phyloP scores from a whole-genome alignment of 202 grass and related monocot species.

The Zoysia matrella region DNA sequence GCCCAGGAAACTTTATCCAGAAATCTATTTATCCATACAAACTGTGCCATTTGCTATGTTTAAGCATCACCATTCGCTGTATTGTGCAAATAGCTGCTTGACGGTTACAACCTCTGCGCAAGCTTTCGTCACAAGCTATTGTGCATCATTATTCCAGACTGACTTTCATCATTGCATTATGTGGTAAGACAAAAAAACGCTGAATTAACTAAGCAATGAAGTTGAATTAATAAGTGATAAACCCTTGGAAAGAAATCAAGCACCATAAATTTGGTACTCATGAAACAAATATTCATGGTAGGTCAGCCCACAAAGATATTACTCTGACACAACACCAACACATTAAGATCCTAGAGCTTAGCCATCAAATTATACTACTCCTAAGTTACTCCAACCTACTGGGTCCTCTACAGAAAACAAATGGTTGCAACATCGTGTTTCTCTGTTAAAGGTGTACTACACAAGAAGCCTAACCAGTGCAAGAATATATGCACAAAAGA shows the following conservation, averaged over 20 bases:
- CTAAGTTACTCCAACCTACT: background rate
- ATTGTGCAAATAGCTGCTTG: slow-evolving; percentile 14
- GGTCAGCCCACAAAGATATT: background rate
- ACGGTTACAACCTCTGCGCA: background rate
- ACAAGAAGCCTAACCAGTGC: background rate
- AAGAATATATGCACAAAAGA: slow-evolving; percentile 32
- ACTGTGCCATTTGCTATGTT: background rate
- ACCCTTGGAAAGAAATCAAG: background rate
- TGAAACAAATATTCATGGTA: slow-evolving; percentile 2
- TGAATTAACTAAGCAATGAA: background rate
- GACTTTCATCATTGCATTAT: background rate
- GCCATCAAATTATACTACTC: background rate
- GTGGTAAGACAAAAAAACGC: background rate
- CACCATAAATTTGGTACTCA: background rate
- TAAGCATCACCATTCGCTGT: background rate
- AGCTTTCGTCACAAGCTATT: slow-evolving; percentile 22
- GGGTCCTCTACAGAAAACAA: background rate
- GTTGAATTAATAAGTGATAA: background rate
- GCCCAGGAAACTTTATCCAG: background rate
- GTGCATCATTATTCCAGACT: background rate
- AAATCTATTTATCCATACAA: slow-evolving; percentile 14
- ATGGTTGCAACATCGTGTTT: background rate
- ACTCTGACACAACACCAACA: background rate
- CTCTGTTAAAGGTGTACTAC: background rate
- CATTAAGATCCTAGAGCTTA: background rate